Evolutionary conservation across 176 grass and related monocot species (phyloP).

Genomic region (Dendrocalamus sinicus): DNA sequence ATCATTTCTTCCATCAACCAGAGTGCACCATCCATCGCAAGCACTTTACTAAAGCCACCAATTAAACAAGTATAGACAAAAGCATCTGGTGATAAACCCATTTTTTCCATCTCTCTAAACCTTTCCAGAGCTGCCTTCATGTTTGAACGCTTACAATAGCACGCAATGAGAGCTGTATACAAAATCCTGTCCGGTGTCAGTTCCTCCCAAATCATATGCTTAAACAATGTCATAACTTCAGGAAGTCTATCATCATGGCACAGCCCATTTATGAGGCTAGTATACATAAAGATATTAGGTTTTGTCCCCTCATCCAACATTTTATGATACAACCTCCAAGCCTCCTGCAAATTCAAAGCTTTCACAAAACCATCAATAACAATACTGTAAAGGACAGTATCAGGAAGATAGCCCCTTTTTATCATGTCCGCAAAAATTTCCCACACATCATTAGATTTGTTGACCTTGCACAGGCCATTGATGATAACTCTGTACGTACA

Average conservation of each 20-base stretch:
- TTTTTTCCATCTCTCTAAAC: slow-evolving; percentile 58
- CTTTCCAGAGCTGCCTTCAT: slow-evolving; percentile 58
- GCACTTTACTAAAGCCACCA: slow-evolving; percentile 63
- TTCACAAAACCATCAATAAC: slow-evolving; percentile 71
- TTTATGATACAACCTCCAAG: slow-evolving; percentile 52
- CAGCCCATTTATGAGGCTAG: slow-evolving; percentile 63
- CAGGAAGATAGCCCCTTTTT: slow-evolving; percentile 67
- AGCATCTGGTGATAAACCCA: slow-evolving; percentile 51
- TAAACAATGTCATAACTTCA: slow-evolving; percentile 51
- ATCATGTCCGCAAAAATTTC: slow-evolving; percentile 67
- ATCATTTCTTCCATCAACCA: slow-evolving; percentile 68
- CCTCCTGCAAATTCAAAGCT: slow-evolving; percentile 57
- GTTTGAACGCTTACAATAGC: slow-evolving; percentile 61
- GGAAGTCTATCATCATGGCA: slow-evolving; percentile 55
- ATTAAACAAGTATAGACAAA: slow-evolving; percentile 77
- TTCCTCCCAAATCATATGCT: slow-evolving; percentile 44
- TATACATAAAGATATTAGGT: slow-evolving; percentile 66
- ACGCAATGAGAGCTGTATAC: slow-evolving; percentile 67
- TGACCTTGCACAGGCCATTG: slow-evolving; percentile 63
- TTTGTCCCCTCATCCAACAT: slow-evolving; percentile 51
- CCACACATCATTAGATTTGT: slow-evolving; percentile 50
- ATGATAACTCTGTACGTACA: slow-evolving; percentile 70
- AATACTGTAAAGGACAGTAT: slow-evolving; percentile 69
- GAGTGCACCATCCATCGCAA: slow-evolving; percentile 57
- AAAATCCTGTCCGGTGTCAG: slow-evolving; percentile 53